A percentile compares a stretch with the other conserved stretches of the same genome.
These are phyloP conservation scores for Trypanosoma theileri DNA, from an alignment of 208 protist species.

Conservation along the genomic window DNA sequence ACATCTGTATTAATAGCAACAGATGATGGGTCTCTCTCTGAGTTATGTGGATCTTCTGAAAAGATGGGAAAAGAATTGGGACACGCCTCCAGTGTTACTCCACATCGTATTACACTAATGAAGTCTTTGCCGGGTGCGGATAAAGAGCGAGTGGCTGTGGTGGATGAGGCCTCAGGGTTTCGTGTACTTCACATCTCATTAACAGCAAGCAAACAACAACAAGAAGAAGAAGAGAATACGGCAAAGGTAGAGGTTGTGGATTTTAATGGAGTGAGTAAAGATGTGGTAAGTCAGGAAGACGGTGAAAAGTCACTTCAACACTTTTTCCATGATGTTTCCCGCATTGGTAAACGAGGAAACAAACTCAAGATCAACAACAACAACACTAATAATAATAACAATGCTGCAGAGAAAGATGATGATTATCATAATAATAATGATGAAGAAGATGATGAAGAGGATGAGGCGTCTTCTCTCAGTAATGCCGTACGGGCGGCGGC, in stretches of 20 bases:
- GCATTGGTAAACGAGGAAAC: background rate
- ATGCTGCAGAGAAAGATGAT: too few relatives aligned
- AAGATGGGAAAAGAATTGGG: conserved; percentile 28
- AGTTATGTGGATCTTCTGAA: conserved; percentile 31
- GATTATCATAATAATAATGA: too few relatives aligned
- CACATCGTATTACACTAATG: conserved; percentile 38
- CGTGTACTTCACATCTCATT: conserved; percentile 48
- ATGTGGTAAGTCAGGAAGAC: background rate
- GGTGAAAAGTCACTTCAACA: conserved; percentile 28
- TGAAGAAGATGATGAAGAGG: conserved; percentile 7
- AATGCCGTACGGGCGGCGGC: conserved; percentile 19
- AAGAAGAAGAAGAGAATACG: background rate
- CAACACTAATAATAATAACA: too few relatives aligned
- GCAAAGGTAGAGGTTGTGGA: conserved; percentile 21
- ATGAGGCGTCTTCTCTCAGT: conserved; percentile 8
- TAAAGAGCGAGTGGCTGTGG: conserved; percentile 43
- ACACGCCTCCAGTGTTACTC: conserved; percentile 2
- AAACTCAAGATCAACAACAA: too few relatives aligned
- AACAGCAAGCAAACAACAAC: background rate
- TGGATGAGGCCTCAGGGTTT: conserved; percentile 61
- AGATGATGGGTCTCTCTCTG: conserved; percentile 36
- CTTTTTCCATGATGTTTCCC: conserved; percentile 47
- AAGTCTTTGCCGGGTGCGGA: conserved; percentile 34
- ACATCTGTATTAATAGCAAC: conserved; percentile 54
- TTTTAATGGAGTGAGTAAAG: conserved; percentile 20